Conservation (phyloP, 441 rosid genomes). For the Erodium texanum region DNA sequence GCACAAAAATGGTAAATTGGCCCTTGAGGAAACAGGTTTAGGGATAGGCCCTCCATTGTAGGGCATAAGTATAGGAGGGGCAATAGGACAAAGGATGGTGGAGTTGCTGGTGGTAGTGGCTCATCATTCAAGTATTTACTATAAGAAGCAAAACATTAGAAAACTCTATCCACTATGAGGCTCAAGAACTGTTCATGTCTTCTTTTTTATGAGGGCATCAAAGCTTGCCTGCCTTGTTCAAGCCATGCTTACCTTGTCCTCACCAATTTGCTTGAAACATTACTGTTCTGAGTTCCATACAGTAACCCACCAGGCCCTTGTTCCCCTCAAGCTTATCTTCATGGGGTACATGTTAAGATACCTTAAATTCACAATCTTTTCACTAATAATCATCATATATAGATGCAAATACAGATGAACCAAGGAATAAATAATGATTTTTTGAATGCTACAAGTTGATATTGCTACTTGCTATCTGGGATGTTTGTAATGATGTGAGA, state of each 20-base stretch:
- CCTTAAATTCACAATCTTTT: background rate
- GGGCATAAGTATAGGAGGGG: conserved; percentile 24
- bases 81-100: conserved; percentile 42
- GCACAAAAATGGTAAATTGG: conserved; percentile 10
- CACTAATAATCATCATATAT: too few species aligned
- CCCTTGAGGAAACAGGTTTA: conserved; percentile 19
- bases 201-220: conserved; percentile 21
- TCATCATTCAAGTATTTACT: conserved; percentile 26
- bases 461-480: background rate
- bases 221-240: conserved; percentile 16
- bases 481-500: too few species aligned
- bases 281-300: background rate
- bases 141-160: conserved; percentile 24
- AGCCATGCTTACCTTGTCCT: conserved; percentile 19
- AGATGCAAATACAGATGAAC: background rate
- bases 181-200: conserved; percentile 17
- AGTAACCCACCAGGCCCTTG: background rate
- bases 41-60: conserved; percentile 21
- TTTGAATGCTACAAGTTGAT: background rate
- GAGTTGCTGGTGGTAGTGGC: conserved; percentile 48
- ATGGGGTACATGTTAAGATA: background rate
- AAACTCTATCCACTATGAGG: conserved; percentile 25
- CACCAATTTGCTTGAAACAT: conserved; percentile 21
- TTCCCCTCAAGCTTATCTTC: background rate
- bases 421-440: background rate